Evolutionary conservation across 768 basidiomycete genomes (phyloP).

Genomic region (Suillus decipiens): DNA sequence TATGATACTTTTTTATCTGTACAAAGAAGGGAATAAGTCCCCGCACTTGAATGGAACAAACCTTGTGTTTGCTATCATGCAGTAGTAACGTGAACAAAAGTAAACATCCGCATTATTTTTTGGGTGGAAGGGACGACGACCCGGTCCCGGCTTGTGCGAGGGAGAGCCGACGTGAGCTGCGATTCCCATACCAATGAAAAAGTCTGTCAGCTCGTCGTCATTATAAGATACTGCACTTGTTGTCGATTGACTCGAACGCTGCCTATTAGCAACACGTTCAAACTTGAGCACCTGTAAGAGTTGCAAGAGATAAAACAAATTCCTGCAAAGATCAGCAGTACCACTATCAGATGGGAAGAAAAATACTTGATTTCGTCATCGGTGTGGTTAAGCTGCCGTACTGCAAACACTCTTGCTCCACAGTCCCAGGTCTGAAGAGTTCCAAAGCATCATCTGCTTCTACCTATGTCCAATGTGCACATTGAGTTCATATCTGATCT

Average conservation of each 20-base stretch:
- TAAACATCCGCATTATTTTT: too few species aligned
- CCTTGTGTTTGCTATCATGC: too few species aligned
- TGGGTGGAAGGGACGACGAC: too few species aligned
- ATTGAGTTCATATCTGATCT: too few species aligned
- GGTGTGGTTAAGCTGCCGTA: constrained; percentile 83
- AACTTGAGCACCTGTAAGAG: constrained; percentile 97
- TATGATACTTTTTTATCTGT: too few species aligned
- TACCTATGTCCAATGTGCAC: constrained; percentile 97
- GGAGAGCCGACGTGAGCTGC: too few species aligned
- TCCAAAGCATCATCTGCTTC: constrained; percentile 96
- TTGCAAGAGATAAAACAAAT: constrained; percentile 85
- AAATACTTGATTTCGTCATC: constrained; percentile 66
- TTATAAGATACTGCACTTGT: constrained; percentile 82
- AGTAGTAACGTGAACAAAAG: too few species aligned
- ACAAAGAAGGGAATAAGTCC: too few species aligned
- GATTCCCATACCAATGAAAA: too few species aligned
- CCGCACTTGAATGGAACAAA: too few species aligned
- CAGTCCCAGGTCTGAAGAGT: constrained; percentile 90
- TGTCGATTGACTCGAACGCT: constrained; percentile 68
- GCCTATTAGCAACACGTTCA: constrained; percentile 76
- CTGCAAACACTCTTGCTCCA: constrained; percentile 96
- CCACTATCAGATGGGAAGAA: neutral
- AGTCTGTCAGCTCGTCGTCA: constrained; percentile 91
- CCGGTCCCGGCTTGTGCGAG: too few species aligned
- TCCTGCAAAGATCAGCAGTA: constrained; percentile 56